phyloP scores from a whole-genome alignment of 148 eudicot species.

The Pouteria glomerata region DNA sequence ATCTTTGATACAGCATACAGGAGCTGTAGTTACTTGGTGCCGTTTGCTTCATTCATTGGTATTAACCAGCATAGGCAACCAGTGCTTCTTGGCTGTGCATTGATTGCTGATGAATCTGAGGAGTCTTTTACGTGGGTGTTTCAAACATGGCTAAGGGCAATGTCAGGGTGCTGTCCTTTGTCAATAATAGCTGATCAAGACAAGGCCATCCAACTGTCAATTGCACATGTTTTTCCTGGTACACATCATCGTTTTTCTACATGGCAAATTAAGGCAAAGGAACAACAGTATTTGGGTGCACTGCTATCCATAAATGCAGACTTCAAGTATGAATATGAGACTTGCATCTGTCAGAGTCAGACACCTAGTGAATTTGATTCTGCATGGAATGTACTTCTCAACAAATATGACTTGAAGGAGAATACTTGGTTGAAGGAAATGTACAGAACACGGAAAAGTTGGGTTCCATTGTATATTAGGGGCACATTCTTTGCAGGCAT shows the following conservation, averaged over 20 bases:
- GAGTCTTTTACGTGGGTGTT: conserved; percentile 56
- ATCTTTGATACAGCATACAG: conserved; percentile 51
- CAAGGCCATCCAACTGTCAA: conserved; percentile 39
- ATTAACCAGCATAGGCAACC: conserved; percentile 58
- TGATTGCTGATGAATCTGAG: conserved; percentile 50
- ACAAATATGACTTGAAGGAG: conserved; percentile 37
- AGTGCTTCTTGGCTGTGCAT: conserved; percentile 60
- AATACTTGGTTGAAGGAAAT: conserved; percentile 50
- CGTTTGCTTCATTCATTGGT: conserved; percentile 50
- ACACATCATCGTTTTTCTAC: conserved; percentile 52
- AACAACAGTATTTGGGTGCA: conserved; percentile 43
- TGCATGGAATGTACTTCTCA: conserved; percentile 42
- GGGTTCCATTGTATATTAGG: conserved; percentile 45
- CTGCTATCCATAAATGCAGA: conserved; percentile 35
- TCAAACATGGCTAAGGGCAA: conserved; percentile 49
- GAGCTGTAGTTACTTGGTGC: conserved; percentile 35
- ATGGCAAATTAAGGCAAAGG: conserved; percentile 41
- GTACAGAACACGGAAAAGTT: conserved; percentile 47
- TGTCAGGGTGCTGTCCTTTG: conserved; percentile 42
- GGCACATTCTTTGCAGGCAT: conserved; percentile 55
- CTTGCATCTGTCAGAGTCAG: conserved; percentile 49
- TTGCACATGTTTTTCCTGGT: conserved; percentile 45
- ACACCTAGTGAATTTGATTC: conserved; percentile 53
- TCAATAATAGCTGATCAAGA: conserved; percentile 59
- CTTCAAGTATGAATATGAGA: conserved; percentile 47